Evolutionary conservation across 208 protist species (phyloP).

Genomic region (Trichomonas gallinae): DNA sequence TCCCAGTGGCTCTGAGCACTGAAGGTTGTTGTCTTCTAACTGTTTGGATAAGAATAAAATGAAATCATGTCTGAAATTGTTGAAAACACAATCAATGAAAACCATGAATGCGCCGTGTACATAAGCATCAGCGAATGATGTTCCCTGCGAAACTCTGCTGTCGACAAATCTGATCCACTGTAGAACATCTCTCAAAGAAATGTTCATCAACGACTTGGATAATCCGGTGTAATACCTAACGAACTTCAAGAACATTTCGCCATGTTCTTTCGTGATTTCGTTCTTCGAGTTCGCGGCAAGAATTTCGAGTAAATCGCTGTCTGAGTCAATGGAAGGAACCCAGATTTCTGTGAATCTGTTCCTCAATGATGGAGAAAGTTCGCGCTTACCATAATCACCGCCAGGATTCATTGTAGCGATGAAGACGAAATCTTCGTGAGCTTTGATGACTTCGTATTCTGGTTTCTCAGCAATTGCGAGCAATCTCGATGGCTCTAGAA

Average conservation of each 20-base stretch:
- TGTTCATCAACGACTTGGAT: background rate
- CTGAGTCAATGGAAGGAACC: conserved; percentile 49
- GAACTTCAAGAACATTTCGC: background rate
- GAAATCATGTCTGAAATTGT: background rate
- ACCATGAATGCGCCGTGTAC: conserved; percentile 10
- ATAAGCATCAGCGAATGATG: background rate
- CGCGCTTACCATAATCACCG: conserved; percentile 99
- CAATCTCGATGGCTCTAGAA: conserved; percentile 84
- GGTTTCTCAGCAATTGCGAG: conserved; percentile 90
- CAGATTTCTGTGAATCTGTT: conserved; percentile 99
- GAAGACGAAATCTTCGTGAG: conserved; percentile 66
- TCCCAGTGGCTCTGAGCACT: background rate
- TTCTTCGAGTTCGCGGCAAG: background rate
- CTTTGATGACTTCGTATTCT: conserved; percentile 31
- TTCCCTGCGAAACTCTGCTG: background rate
- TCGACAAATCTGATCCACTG: conserved; percentile 20
- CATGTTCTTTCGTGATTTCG: background rate
- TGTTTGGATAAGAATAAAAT: background rate
- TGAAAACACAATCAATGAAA: background rate
- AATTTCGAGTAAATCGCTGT: conserved; percentile 4
- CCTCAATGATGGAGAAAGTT: conserved; percentile 94
- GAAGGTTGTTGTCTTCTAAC: background rate
- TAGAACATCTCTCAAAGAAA: background rate
- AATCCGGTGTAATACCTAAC: background rate
- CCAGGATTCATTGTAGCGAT: conserved; percentile 99